Conservation (phyloP, 345 rosid genomes). For the Eutrema heterophyllum region DNA sequence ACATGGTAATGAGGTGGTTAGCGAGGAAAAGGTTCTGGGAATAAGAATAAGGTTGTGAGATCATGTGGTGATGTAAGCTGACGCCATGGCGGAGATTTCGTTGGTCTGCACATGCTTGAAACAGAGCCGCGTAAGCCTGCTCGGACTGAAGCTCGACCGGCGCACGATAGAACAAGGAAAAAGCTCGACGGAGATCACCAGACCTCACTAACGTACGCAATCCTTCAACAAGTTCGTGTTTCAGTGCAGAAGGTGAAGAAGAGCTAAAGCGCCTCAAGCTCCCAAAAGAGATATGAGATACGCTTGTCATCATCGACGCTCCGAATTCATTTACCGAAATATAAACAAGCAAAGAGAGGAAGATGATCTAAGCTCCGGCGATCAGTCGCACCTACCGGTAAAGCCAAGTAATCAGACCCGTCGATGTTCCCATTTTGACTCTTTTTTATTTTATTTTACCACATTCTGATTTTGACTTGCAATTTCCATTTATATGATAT, state of each 20-base stretch:
- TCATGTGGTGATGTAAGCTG: conserved; percentile 54
- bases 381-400: not conserved
- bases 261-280: conserved; percentile 25
- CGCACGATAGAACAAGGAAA: conserved; percentile 40
- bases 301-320: conserved; percentile 8
- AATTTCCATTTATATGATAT: not conserved
- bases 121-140: conserved; percentile 50
- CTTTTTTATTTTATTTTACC: no score
- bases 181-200: conserved; percentile 42
- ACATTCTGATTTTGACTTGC: not conserved
- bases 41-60: conserved; percentile 11
- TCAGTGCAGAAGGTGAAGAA: conserved; percentile 9
- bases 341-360: not conserved
- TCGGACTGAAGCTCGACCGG: conserved; percentile 35
- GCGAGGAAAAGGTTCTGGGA: conserved; percentile 37
- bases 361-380: not conserved
- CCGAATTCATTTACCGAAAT: not conserved
- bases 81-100: conserved; percentile 48
- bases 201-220: conserved; percentile 24
- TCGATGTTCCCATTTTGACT: not conserved
- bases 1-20: conserved; percentile 67
- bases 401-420: not conserved
- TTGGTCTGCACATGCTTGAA: conserved; percentile 63
- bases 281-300: conserved; percentile 15
- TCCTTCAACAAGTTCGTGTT: conserved; percentile 11